phyloP scores from a whole-genome alignment of 306 rosid genomes.

The Cucumis cinereus region DNA sequence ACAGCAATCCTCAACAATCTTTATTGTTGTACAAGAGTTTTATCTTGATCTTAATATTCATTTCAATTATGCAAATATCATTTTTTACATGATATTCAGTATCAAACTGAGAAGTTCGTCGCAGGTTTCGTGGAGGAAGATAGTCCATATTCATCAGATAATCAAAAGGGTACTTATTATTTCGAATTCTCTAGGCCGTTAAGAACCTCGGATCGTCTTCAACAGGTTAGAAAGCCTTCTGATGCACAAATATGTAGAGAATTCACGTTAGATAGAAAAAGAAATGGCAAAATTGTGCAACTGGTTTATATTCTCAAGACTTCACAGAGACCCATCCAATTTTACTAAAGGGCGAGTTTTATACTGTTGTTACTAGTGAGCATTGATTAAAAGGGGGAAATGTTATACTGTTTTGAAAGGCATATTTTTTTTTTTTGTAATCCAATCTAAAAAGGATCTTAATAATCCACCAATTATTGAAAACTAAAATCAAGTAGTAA shows the following conservation, averaged over 20 bases:
- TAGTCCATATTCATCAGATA: constrained; percentile 68
- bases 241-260: constrained; percentile 12
- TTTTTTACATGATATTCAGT: background rate
- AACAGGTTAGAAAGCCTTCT: constrained; percentile 55
- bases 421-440: background rate
- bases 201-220: constrained; percentile 91
- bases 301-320: background rate
- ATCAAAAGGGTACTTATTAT: constrained; percentile 62
- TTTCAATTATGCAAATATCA: background rate
- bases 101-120: constrained; percentile 3
- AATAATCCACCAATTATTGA: background rate
- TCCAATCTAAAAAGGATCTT: background rate
- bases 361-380: background rate
- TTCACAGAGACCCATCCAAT: background rate
- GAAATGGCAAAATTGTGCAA: background rate
- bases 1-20: background rate
- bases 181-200: constrained; percentile 91
- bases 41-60: background rate
- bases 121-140: constrained; percentile 75
- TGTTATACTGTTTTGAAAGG: background rate
- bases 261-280: constrained; percentile 5
- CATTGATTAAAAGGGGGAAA: background rate
- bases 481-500: background rate
- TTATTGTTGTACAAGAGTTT: background rate
- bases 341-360: background rate